Conservation (phyloP, 495 filamentous ascomycete genomes). For the Usnea hakonensis region DNA sequence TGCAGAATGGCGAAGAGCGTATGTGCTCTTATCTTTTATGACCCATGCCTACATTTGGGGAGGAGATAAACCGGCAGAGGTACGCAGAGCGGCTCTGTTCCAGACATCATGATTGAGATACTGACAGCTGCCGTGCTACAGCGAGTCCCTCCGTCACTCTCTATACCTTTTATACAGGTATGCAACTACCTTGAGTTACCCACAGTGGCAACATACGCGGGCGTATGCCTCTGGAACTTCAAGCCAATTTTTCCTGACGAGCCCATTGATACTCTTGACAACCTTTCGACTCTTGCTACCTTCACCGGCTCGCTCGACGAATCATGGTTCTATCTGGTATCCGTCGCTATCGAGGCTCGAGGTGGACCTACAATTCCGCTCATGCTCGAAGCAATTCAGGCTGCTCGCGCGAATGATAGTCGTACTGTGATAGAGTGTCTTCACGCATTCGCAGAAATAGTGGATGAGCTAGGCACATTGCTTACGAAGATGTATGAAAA, state of each 20-base stretch:
- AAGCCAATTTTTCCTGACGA: slow-evolving; percentile 78
- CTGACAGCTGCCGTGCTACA: slow-evolving; percentile 29
- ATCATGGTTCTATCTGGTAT: slow-evolving; percentile 96
- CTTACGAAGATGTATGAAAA: slow-evolving; percentile 83
- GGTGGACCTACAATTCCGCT: slow-evolving; percentile 81
- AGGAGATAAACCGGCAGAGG: slow-evolving; percentile 71
- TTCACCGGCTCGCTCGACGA: slow-evolving; percentile 96
- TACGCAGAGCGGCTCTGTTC: slow-evolving; percentile 28
- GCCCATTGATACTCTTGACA: slow-evolving; percentile 70
- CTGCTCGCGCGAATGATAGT: slow-evolving; percentile 64
- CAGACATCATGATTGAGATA: not conserved
- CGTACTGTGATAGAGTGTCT: slow-evolving; percentile 66
- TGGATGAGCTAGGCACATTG: slow-evolving; percentile 72
- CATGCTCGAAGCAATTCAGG: slow-evolving; percentile 79
- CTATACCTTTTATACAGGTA: slow-evolving; percentile 70
- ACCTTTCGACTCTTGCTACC: slow-evolving; percentile 75
- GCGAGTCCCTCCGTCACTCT: slow-evolving; percentile 76
- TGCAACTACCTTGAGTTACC: slow-evolving; percentile 79
- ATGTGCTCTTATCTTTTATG: slow-evolving; percentile 79
- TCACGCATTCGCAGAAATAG: slow-evolving; percentile 67
- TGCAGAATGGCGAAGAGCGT: slow-evolving; percentile 87
- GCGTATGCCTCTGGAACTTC: slow-evolving; percentile 91
- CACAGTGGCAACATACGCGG: slow-evolving; percentile 91
- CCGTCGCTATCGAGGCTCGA: slow-evolving; percentile 89
- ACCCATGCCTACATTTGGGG: slow-evolving; percentile 94